Conservation (phyloP, 805 yeast species). For the Lachancea sp. region DNA sequence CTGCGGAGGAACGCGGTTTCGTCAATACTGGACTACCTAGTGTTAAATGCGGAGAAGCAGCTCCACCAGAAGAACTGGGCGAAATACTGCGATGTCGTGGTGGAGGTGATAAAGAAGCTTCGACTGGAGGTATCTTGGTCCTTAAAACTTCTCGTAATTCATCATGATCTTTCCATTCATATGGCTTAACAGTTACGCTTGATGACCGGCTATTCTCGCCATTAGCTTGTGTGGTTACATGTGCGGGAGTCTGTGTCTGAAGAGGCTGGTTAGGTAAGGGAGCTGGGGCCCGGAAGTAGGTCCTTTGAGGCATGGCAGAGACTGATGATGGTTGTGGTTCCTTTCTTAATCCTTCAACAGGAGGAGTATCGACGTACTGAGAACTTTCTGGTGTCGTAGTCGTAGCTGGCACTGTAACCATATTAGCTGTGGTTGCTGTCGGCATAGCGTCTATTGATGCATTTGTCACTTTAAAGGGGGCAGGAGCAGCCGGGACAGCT, state of each 20-base stretch:
- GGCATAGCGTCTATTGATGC: not conserved
- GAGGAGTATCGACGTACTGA: not conserved
- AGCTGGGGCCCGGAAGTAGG: conserved; percentile 6
- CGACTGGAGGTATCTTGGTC: conserved; percentile 14
- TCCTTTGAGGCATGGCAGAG: conserved; percentile 6
- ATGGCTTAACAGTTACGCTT: conserved; percentile 17
- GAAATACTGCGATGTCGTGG: conserved; percentile 27
- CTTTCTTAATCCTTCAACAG: too few relatives aligned
- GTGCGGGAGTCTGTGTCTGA: conserved; percentile 5
- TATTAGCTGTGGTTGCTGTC: not conserved
- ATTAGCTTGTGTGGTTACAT: not conserved
- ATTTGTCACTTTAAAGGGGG: not conserved
- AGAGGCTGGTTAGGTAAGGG: conserved; percentile 3
- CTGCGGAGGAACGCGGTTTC: not conserved
- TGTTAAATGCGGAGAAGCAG: not conserved
- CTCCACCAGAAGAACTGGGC: not conserved
- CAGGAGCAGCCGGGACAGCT: conserved; percentile 1
- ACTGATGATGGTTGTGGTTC: conserved; percentile 3
- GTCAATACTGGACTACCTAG: not conserved
- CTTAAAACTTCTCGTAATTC: conserved; percentile 11
- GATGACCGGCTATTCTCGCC: not conserved
- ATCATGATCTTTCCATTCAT: conserved; percentile 13
- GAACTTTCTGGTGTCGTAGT: not conserved
- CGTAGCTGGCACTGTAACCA: not conserved
- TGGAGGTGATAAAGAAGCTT: conserved; percentile 25